Conservation (phyloP, 164 flowering plant species). For the Liriodendron chinense region DNA sequence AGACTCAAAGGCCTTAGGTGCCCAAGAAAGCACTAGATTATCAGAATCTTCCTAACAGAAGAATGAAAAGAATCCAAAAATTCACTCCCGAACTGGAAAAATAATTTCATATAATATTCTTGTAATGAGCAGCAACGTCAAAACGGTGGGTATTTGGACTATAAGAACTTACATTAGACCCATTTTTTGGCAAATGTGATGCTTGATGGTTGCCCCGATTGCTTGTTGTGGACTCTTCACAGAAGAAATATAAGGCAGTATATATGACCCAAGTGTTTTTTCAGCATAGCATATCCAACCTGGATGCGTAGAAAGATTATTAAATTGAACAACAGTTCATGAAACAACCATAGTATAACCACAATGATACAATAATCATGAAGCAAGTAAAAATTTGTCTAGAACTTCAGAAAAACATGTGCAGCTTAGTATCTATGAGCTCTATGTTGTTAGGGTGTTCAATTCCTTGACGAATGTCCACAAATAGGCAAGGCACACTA, state of each 20-base stretch:
- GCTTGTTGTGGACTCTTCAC: conserved; percentile 97
- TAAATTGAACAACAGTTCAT: background rate
- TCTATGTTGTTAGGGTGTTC: background rate
- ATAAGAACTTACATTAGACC: conserved; percentile 45
- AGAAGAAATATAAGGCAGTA: conserved; percentile 82
- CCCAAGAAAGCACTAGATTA: too few relatives aligned
- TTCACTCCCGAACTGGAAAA: background rate
- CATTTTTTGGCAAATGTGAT: conserved; percentile 59
- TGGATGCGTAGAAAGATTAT: conserved; percentile 23
- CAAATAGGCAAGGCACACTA: background rate
- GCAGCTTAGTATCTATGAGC: too few relatives aligned
- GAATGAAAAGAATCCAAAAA: too few relatives aligned
- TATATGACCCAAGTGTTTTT: conserved; percentile 85
- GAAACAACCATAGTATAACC: background rate
- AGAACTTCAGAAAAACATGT: too few relatives aligned
- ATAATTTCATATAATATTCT: background rate
- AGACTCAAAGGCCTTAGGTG: too few relatives aligned
- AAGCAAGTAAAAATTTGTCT: too few relatives aligned
- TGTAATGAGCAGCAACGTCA: background rate
- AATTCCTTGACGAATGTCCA: background rate
- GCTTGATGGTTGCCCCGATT: conserved; percentile 79
- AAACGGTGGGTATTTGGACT: background rate
- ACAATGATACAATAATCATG: too few relatives aligned
- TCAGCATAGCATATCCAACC: conserved; percentile 99
- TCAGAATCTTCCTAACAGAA: too few relatives aligned